Percentiles rank a stretch among this genome's conserved stretches.
These are phyloP conservation scores for Chamaecrista fasciculata DNA, from an alignment of 306 rosid species.

Conservation along the genomic window DNA sequence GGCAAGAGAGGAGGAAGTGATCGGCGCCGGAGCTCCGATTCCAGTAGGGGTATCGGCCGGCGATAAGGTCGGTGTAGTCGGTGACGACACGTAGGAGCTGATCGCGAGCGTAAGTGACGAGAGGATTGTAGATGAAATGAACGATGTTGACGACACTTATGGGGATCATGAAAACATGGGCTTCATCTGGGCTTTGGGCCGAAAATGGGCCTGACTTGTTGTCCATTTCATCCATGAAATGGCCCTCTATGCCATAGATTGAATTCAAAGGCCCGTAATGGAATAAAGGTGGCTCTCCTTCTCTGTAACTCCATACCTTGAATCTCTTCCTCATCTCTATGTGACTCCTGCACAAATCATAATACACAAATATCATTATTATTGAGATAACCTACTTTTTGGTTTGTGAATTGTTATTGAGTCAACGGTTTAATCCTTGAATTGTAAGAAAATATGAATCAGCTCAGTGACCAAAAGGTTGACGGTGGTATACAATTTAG, in stretches of 20 bases:
- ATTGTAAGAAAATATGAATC: no score
- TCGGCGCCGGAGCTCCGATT: slow-evolving; percentile 67
- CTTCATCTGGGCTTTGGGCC: slow-evolving; percentile 62
- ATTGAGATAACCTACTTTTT: no score
- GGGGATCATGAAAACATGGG: slow-evolving; percentile 63
- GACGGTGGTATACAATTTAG: no score
- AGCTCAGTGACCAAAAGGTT: no score
- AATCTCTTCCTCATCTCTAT: slow-evolving; percentile 76
- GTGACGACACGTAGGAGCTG: slow-evolving; percentile 40
- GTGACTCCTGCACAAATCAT: slow-evolving; percentile 50
- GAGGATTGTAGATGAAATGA: slow-evolving; percentile 42
- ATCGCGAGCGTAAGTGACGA: slow-evolving; percentile 39
- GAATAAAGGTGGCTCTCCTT: slow-evolving; percentile 65
- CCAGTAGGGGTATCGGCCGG: slow-evolving; percentile 57
- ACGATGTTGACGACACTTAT: slow-evolving; percentile 50
- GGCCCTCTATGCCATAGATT: slow-evolving; percentile 69
- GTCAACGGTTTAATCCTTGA: no score
- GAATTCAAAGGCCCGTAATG: slow-evolving; percentile 60
- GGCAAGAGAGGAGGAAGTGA: slow-evolving; percentile 72
- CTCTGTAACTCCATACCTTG: slow-evolving; percentile 71
- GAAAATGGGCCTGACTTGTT: slow-evolving; percentile 37
- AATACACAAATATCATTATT: no score
- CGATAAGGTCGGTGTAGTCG: slow-evolving; percentile 50
- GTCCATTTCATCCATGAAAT: slow-evolving; percentile 62
- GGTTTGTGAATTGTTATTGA: no score